Evolutionary conservation across 331 rosid genomes (phyloP).

Genomic region (Cydonia oblonga): DNA sequence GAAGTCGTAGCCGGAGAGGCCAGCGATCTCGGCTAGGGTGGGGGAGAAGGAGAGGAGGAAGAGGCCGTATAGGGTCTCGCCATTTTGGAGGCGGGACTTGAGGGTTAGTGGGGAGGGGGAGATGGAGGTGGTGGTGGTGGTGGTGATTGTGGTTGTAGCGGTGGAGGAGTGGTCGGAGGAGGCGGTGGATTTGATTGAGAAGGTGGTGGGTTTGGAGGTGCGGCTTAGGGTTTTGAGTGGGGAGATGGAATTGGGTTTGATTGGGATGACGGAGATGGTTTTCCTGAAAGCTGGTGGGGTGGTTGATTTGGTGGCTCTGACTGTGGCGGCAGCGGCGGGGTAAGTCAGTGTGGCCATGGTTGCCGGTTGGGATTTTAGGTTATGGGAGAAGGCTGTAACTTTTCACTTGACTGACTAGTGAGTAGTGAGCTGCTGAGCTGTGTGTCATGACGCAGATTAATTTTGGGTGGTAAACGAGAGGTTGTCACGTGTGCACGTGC

Average conservation of each 20-base stretch:
- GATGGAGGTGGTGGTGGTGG: neutral
- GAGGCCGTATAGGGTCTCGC: slow-evolving; percentile 69
- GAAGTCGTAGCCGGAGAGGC: slow-evolving; percentile 65
- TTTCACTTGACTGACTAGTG: neutral
- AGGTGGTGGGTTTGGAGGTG: neutral
- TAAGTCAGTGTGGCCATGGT: neutral
- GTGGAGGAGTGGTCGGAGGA: slow-evolving; percentile 5
- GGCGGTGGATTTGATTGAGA: slow-evolving; percentile 7
- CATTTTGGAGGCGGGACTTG: slow-evolving; percentile 54
- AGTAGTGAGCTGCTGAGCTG: neutral
- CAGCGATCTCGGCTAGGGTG: slow-evolving; percentile 70
- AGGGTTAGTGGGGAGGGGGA: slow-evolving; percentile 20
- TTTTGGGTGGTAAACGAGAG: neutral
- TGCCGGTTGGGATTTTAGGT: neutral
- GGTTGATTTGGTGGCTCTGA: neutral
- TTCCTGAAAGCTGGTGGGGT: neutral
- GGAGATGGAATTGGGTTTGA: neutral
- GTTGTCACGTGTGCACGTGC: neutral
- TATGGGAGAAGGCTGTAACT: neutral
- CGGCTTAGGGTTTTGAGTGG: slow-evolving; percentile 14
- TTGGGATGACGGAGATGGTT: neutral
- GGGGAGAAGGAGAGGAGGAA: slow-evolving; percentile 81
- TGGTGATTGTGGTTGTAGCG: neutral
- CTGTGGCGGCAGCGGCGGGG: neutral
- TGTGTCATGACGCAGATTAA: neutral